Evolutionary conservation across 1,284 basidiomycete species (phyloP), one percentile per base, ranked within the genome.

Genomic region (Moniliella sp.): DNA sequence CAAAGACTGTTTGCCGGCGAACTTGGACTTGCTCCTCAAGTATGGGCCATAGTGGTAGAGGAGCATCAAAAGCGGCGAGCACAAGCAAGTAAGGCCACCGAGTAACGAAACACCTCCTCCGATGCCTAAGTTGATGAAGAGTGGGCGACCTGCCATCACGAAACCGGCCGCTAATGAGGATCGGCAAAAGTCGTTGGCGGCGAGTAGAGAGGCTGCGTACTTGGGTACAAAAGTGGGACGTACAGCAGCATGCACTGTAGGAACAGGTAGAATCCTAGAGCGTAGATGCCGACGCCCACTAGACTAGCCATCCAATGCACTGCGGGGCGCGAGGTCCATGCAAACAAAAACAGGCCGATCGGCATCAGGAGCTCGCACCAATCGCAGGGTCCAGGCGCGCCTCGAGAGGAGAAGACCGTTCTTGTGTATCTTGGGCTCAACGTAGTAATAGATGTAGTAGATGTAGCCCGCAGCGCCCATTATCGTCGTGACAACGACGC

Each of bases 361-460:
- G 50, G 50, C 15, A 48, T 35, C 12, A 84, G 78, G 34, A 34
- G 2, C 37, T 37, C 5, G 41, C 43, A 10, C 48, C 8, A 18
- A 47, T 42, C 15, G 37, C 45, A 0, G 43, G 45, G 13, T 41
- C 37, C 15, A 50, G 41, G 32, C 50, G 48, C 16, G 48, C 42
- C 25, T 50, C 45, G 27, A 4, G 17, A 15, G 5, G n/a, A 7
- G 7, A 15, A 16, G 27, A 16, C 7, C 12, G 5, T 13, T 12
- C 5, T 5, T 12, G 14, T 28, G 7, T 15, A 14, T 16, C 29
- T 31, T 21, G 9, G 29, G 29, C 18, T 31, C 29, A 4, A 31
- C 8, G n/a, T 36, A 44, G 23, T 35, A 35, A 18, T 35, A 31
- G 38, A 40, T 37, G 36, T 38, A 39, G 16, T 31, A 28, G 27